Conservation (phyloP, 306 rosid species). For the Alnus rubra region DNA sequence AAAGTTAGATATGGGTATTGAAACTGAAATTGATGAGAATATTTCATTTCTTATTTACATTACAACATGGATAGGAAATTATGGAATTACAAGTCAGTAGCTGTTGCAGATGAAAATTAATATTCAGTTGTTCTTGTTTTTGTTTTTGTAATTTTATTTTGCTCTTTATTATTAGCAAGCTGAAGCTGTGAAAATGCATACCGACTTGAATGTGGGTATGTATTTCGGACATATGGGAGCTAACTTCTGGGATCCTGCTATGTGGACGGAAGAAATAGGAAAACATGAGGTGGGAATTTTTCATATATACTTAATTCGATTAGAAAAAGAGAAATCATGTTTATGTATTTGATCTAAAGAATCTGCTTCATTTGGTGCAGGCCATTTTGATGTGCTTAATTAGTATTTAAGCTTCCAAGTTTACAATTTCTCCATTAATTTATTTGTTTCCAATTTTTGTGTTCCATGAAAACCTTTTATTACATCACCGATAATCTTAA, state of each 20-base stretch:
- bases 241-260: conserved; percentile 60
- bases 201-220: conserved; percentile 69
- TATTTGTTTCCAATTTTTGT: not conserved
- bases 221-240: conserved; percentile 81
- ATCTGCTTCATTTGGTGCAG: not conserved
- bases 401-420: not conserved
- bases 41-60: not conserved
- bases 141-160: not conserved
- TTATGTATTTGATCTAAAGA: conserved; percentile 2
- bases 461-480: not conserved
- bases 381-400: conserved; percentile 6
- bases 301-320: conserved; percentile 7
- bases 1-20: not conserved
- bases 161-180: conserved; percentile 64
- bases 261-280: conserved; percentile 54
- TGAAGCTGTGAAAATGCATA: conserved; percentile 54
- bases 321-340: not conserved
- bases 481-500: too few relatives aligned
- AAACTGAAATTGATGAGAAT: not conserved
- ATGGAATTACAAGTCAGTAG: not conserved
- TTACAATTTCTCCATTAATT: not conserved
- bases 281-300: conserved; percentile 60
- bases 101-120: not conserved
- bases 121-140: not conserved
- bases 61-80: not conserved